Evolutionary conservation across 1,139 yeast genomes (phyloP), one percentile per base, ranked within the genome.

Genomic region (Saccharomyces uvarum): DNA sequence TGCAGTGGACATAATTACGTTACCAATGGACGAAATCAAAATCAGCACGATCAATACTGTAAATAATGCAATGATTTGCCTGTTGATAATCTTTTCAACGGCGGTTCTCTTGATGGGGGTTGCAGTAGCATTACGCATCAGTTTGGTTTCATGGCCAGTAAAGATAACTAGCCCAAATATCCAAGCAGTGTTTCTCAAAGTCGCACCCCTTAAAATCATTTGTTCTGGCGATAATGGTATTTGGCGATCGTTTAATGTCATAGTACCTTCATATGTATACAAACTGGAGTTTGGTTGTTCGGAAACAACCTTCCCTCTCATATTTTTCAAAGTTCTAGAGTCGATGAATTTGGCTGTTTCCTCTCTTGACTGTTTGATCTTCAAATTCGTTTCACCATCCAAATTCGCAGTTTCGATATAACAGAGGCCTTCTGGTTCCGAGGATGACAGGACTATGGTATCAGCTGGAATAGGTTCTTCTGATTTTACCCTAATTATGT

Each of bases 81-180:
- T 73, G 69, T 95, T 95, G 61, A 95, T 91, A 72, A 91, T 88
- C 70, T 96, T 82, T 74, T 95, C 99, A 13, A 95, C 98, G 28
- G 96, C 97, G 1, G 99, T 95, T 65, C 96, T 80, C 69, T 95
- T 95, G 64, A 95, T 95, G 3, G 99, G 99, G 1, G 99, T 86
- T 2, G 99, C 97, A 1, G 98, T 91, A 13, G 99, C 99, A 73
- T 95, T 95, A 68, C 99, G 82, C 99, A 95, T 93, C 61, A 95
- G 78, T 67, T 95, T 95, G 0, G 99, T 93, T 73, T 95, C 99
- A 70, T 95, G 99, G 28, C 99, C 99, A 0, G 99, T 95, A 69
- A 93, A 95, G 1, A 93, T 82, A 2, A 88, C 97, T 49, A 90
- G 78, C 29, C 99, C 99, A 64, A 89, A 90, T 49, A 95, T 82